Percentiles rank a stretch among this genome's conserved stretches.
Evolutionary conservation across 2,329 filamentous ascomycete species (phyloP).

Genomic region (Paracoccidioides brasiliensis): DNA sequence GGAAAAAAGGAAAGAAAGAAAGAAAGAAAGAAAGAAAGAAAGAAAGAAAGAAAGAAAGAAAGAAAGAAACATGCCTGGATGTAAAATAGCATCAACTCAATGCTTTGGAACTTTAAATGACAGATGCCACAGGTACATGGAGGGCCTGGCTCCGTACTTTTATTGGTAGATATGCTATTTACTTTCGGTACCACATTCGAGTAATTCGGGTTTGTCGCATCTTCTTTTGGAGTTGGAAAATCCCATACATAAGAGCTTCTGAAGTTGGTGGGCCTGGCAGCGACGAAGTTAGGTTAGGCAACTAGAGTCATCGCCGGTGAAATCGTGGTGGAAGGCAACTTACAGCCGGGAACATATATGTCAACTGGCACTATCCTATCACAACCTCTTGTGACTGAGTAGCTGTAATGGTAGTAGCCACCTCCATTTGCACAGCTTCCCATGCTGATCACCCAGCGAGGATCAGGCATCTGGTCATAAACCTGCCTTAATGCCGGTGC

Average conservation of each 20-base stretch:
- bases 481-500: conserved; percentile 77
- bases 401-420: conserved; percentile 79
- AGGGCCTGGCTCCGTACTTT: no score
- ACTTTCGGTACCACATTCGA: conserved; percentile 46
- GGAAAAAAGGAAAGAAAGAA: no score
- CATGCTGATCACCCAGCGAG: conserved; percentile 77
- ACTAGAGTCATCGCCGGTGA: no score
- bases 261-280: conserved; percentile 34
- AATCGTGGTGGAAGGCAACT: no score
- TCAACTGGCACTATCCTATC: conserved; percentile 69
- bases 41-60: no score
- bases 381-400: conserved; percentile 61
- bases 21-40: no score
- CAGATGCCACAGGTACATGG: no score
- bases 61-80: no score
- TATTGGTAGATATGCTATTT: conserved; percentile 3
- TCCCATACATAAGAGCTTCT: conserved; percentile 48
- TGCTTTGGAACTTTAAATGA: no score
- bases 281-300: no score
- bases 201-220: conserved; percentile 49
- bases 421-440: conserved; percentile 74
- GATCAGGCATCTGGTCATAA: conserved; percentile 93
- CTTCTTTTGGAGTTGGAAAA: conserved; percentile 71
- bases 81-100: no score
- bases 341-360: conserved; percentile 64